Base-by-base conservation (phyloP, 179 eudicot genomes). In the Corrigiola litoralis region DNA sequence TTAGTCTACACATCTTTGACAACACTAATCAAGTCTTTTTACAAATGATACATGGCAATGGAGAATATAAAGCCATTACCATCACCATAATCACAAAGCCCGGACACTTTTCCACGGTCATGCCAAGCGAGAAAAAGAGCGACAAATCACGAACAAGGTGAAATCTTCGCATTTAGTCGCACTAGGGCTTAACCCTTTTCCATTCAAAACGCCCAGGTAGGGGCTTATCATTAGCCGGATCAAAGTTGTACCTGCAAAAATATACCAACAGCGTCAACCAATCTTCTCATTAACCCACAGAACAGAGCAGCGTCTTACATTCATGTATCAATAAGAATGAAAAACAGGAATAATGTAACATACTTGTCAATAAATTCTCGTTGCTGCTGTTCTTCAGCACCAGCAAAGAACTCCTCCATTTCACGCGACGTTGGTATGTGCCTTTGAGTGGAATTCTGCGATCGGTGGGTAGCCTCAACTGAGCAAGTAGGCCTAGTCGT, bases 231-330 rank as follows among this genome's bases (percentile, higher is more conserved):
- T 77, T 80, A 65, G 72, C 76, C 0, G 82, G 81, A 69, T 84
- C 89, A 69, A 74, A 84, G 77, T 84, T 84, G 76, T 84, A 84
- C 84, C 89, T 84, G 82, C 68, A 69, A 61, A 38, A 54, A 18
- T 50, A 20, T 18, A 2, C 17, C 40, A 18, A 51, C 11, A 27
- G 17, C 20, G 65, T 61, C 27, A n/a, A 58, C n/a, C 31, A 38
- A 37, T 23, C 37, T 21, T 13, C 9, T 58, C 42, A 41, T 6
- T 13, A 33, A 34, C 4, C n/a, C 16, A 49, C 5, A 10, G 1
- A 34, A 32, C 61, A 18, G 38, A 32, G 38, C 14, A 37, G 12
- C 28, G 9, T 6, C 23, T 32, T 38, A 13, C 6, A 38, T 38
- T 38, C 13, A 38, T 13, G 13, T 38, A 38, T 38, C 42, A 38